Evolutionary conservation across 768 basidiomycete genomes (phyloP).

Genomic region (Panaeolus cyanescens): DNA sequence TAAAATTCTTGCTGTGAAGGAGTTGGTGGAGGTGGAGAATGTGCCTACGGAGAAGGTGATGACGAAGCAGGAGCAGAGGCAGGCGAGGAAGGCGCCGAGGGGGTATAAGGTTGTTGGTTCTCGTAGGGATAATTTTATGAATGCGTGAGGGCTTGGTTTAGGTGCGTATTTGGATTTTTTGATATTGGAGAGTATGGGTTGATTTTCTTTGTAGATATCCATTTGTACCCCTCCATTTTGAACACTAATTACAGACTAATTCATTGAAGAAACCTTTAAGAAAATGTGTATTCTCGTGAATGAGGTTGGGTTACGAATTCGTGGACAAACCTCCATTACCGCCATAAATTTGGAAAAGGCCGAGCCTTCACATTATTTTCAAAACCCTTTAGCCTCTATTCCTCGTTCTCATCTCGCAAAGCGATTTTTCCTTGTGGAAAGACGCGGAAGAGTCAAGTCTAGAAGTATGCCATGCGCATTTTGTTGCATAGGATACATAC

Average conservation of each 20-base stretch:
- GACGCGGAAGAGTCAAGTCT: too few species aligned
- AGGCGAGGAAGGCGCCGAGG: slow-evolving; percentile 63
- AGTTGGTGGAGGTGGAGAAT: slow-evolving; percentile 87
- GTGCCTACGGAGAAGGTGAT: slow-evolving; percentile 68
- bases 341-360: too few species aligned
- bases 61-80: slow-evolving; percentile 69
- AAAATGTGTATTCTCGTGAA: too few species aligned
- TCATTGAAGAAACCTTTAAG: not conserved
- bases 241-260: not conserved
- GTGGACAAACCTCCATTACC: too few species aligned
- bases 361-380: too few species aligned
- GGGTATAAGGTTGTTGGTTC: slow-evolving; percentile 65
- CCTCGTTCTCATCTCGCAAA: too few species aligned
- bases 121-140: slow-evolving; percentile 33
- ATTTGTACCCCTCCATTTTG: not conserved
- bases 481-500: too few species aligned
- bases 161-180: not conserved
- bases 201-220: not conserved
- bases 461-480: too few species aligned
- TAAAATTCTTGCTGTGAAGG: slow-evolving; percentile 86
- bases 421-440: too few species aligned
- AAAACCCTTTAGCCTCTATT: too few species aligned
- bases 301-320: too few species aligned
- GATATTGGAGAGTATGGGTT: not conserved
- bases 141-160: slow-evolving; percentile 19